Percentiles rank a stretch among this genome's conserved stretches.
Evolutionary conservation across 2,329 filamentous ascomycete genomes (phyloP).

Genomic region (Aspergillus novofumigatus): DNA sequence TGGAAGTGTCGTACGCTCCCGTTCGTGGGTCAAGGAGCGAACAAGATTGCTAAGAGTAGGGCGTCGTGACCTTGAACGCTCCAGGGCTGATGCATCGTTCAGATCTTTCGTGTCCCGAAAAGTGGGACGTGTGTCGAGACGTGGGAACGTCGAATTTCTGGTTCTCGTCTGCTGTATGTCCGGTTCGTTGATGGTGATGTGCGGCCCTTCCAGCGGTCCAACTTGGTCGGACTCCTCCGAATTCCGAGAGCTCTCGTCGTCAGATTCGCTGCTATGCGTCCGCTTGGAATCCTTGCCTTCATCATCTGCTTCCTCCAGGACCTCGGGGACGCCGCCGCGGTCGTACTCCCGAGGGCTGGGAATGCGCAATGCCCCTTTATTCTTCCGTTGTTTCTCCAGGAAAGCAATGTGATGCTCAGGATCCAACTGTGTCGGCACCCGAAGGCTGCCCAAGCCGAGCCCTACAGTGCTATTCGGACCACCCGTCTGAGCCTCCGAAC

Average conservation of each 20-base stretch:
- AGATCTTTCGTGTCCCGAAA: slow-evolving; percentile 29
- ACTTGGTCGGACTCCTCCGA: slow-evolving; percentile 21
- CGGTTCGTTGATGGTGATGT: slow-evolving; percentile 48
- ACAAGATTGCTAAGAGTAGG: slow-evolving; percentile 30
- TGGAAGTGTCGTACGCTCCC: slow-evolving; percentile 58
- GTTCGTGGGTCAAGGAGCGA: slow-evolving; percentile 35
- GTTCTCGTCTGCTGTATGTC: slow-evolving; percentile 33
- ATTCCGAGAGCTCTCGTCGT: slow-evolving; percentile 10
- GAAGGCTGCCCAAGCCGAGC: slow-evolving; percentile 44
- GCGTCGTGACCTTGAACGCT: slow-evolving; percentile 22
- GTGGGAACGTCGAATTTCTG: slow-evolving; percentile 35
- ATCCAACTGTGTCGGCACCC: slow-evolving; percentile 50
- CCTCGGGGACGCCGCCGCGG: slow-evolving; percentile 67
- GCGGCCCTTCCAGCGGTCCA: slow-evolving; percentile 29
- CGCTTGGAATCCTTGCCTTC: slow-evolving; percentile 19
- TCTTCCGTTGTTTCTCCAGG: slow-evolving; percentile 74
- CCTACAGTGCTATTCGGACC: slow-evolving; percentile 5
- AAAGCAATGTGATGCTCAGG: slow-evolving; percentile 84
- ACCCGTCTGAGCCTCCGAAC: slow-evolving; percentile 13
- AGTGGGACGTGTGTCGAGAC: slow-evolving; percentile 34
- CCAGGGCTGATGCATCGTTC: slow-evolving; percentile 21
- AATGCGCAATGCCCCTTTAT: slow-evolving; percentile 75
- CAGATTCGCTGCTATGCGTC: slow-evolving; percentile 21
- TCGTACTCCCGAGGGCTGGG: slow-evolving; percentile 90
- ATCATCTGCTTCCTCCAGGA: slow-evolving; percentile 47